Base-by-base conservation (phyloP, 495 filamentous ascomycete genomes). In the Hyaloscypha hepaticicola region DNA sequence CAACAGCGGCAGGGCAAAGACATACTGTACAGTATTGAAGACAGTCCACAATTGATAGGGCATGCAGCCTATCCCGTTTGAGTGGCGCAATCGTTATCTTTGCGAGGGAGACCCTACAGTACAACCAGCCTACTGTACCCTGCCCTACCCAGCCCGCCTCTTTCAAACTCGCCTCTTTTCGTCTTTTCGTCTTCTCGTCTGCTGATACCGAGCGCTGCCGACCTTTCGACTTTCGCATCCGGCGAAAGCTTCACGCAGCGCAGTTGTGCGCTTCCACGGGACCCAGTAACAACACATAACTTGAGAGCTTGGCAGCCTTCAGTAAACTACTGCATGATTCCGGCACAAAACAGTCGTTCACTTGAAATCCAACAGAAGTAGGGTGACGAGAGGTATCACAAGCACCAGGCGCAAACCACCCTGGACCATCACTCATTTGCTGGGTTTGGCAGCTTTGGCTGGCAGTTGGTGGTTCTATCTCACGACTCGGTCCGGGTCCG, bases 351-450 rank as follows among this genome's bases (percentile, higher is more conserved):
- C 53, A 57, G 53, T 25, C 53, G 9, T 56, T 26, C 28, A 7
- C 19, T 3, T 56, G 26, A 14, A 27, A 21, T 7, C 53, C 21
- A 25, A 16, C 50, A 56, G 25, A 25, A 25, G 33, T 14, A 57
- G 11, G 21, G 26, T 3, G 26, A 27, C 14, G 26, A 9, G 14
- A 25, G 28, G 5, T 33, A 33, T 29, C n/a, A 57, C 14, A 21
- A 33, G n/a, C 53, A 28, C 26, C 26, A 1, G 53, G n/a, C 52
- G 22, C 21, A 24, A 55, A 19, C 22, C 22, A 45, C 50, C 60
- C 49, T 55, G 31, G 31, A 14, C 33, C 6, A 48, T 56, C 51
- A 9, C 52, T 63, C 51, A 61, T 61, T 61, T 61, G 59, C 59
- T 61, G 21, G 48, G 16, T 2, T 26, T 12, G n/a, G 16, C 50